These are phyloP conservation scores for Sophora flavescens DNA, from an alignment of 306 rosid species.

Conservation along the genomic window DNA sequence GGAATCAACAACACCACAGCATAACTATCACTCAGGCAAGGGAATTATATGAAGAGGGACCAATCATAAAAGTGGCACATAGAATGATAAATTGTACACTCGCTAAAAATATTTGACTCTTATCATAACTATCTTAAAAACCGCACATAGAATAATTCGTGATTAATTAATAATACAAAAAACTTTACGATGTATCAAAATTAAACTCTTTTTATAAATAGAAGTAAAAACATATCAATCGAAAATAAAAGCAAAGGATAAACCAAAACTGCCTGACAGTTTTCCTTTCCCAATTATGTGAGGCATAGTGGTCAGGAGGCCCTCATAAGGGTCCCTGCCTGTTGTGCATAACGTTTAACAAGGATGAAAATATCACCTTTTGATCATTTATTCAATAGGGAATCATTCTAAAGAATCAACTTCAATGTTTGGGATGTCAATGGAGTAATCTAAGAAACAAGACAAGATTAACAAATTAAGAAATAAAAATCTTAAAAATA, in stretches of 20 bases:
- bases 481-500: not conserved
- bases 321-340: constrained; percentile 43
- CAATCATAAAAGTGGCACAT: too few species aligned
- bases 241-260: too few species aligned
- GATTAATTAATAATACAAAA: too few species aligned
- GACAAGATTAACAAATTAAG: not conserved
- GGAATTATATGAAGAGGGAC: too few species aligned
- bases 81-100: too few species aligned
- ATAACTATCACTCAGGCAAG: too few species aligned
- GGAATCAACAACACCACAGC: constrained; percentile 6
- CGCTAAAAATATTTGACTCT: too few species aligned
- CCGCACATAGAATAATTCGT: too few species aligned
- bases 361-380: constrained; percentile 15
- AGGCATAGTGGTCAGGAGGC: constrained; percentile 42
- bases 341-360: constrained; percentile 29
- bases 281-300: constrained; percentile 29
- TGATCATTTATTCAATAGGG: constrained; percentile 34
- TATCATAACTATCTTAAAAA: too few species aligned
- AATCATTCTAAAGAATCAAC: constrained; percentile 19
- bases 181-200: too few species aligned
- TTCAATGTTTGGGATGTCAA: constrained; percentile 41
- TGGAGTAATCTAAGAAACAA: constrained; percentile 32
- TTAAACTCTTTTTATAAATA: too few species aligned
- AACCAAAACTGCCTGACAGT: not conserved
- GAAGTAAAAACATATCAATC: too few species aligned